These are phyloP conservation scores for Penicillium taxi DNA, from an alignment of 495 filamentous ascomycete species.

Conservation along the genomic window DNA sequence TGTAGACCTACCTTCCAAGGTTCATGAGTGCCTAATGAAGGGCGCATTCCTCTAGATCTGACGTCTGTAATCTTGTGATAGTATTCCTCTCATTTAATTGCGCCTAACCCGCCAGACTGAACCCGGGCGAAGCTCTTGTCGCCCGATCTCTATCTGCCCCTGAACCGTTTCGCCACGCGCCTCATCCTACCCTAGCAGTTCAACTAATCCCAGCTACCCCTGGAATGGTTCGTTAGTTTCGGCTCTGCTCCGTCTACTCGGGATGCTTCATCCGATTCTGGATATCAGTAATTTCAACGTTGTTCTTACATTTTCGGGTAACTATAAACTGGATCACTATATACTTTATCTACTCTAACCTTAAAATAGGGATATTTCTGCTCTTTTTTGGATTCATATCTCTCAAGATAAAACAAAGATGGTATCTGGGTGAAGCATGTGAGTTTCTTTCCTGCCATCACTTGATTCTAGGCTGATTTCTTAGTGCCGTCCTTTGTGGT, in stretches of 20 bases:
- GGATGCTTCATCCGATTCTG: constrained; percentile 41
- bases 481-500: constrained; percentile 45
- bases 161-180: too few relatives aligned
- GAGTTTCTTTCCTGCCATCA: constrained; percentile 13
- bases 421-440: constrained; percentile 54
- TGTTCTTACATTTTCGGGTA: constrained; percentile 39
- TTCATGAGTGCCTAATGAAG: too few relatives aligned
- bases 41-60: too few relatives aligned
- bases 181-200: too few relatives aligned
- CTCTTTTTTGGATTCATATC: constrained; percentile 43
- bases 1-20: too few relatives aligned
- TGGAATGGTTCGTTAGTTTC: not conserved
- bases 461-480: not conserved
- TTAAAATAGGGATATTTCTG: constrained; percentile 26
- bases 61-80: too few relatives aligned
- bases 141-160: too few relatives aligned
- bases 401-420: constrained; percentile 43
- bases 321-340: too few relatives aligned
- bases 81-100: too few relatives aligned
- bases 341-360: too few relatives aligned
- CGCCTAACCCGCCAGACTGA: too few relatives aligned
- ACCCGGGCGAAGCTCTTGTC: too few relatives aligned
- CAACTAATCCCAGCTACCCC: not conserved
- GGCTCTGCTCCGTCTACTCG: constrained; percentile 4
- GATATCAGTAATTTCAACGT: constrained; percentile 48